phyloP scores from a whole-genome alignment of 148 eudicot genomes.

The Fagopyrum tataricum region DNA sequence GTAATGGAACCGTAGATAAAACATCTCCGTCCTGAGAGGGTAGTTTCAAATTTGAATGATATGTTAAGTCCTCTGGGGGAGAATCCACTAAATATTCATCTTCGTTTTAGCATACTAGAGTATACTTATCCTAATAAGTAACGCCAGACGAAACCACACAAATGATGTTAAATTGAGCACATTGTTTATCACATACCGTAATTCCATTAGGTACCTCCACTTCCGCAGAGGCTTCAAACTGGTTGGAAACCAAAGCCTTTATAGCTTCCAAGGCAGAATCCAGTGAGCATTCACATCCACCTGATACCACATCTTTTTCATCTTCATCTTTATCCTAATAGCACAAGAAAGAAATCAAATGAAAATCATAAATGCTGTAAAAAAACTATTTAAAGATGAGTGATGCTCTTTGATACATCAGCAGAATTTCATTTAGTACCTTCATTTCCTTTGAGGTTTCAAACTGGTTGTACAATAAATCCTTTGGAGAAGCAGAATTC shows the following conservation, averaged over 20 bases:
- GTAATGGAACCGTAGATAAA: constrained; percentile 19
- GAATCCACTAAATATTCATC: constrained; percentile 17
- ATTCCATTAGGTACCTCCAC: constrained; percentile 1
- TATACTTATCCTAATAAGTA: constrained; percentile 35
- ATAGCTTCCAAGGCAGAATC: background rate
- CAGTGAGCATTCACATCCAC: background rate
- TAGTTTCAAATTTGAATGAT: constrained; percentile 19
- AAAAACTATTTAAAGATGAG: background rate
- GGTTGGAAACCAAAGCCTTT: background rate
- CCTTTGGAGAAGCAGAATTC: background rate
- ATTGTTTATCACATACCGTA: background rate
- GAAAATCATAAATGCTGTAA: background rate
- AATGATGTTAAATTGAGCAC: background rate
- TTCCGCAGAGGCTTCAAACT: background rate
- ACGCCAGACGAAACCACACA: constrained; percentile 6
- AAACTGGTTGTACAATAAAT: constrained; percentile 9
- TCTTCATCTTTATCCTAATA: background rate
- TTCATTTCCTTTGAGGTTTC: background rate
- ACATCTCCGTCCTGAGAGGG: constrained; percentile 17
- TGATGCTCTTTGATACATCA: background rate
- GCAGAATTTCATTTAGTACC: background rate
- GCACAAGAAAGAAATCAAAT: background rate
- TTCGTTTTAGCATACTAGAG: constrained; percentile 15
- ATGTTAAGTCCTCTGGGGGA: constrained; percentile 21
- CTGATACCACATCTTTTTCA: background rate